Evolutionary conservation across 371 early-diverging fungal genomes (phyloP).

Genomic region (Edhazardia aedis): DNA sequence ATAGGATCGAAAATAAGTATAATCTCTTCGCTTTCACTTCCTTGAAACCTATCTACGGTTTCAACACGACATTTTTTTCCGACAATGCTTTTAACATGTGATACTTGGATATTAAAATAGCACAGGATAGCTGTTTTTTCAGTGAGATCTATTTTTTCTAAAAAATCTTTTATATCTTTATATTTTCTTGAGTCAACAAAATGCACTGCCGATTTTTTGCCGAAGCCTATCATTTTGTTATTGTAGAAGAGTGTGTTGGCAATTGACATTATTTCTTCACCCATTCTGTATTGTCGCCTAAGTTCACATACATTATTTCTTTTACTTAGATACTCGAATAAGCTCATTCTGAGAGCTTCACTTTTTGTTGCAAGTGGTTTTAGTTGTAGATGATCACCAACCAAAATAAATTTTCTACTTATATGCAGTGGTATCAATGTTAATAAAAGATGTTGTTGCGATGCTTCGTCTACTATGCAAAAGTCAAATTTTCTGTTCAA

Average conservation of each 20-base stretch:
- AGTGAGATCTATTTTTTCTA: constrained; percentile 78
- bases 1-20: constrained; percentile 38
- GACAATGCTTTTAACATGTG: constrained; percentile 49
- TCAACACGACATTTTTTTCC: background rate
- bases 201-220: constrained; percentile 15
- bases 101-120: constrained; percentile 61
- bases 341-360: constrained; percentile 7
- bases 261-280: constrained; percentile 63
- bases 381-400: constrained; percentile 89
- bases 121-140: constrained; percentile 61
- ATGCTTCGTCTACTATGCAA: constrained; percentile 90
- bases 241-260: constrained; percentile 58
- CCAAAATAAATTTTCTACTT: constrained; percentile 64
- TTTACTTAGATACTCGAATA: constrained; percentile 47
- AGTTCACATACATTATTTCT: constrained; percentile 54
- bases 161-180: constrained; percentile 56
- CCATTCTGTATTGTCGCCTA: constrained; percentile 81
- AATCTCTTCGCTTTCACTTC: constrained; percentile 39
- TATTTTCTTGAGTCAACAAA: constrained; percentile 7
- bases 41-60: constrained; percentile 43
- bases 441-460: constrained; percentile 75
- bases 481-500: constrained; percentile 62
- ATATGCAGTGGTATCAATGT: constrained; percentile 68
- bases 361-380: constrained; percentile 59
- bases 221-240: constrained; percentile 8